Evolutionary conservation across 306 rosid genomes (phyloP).

Genomic region (Rubus parviflorus): DNA sequence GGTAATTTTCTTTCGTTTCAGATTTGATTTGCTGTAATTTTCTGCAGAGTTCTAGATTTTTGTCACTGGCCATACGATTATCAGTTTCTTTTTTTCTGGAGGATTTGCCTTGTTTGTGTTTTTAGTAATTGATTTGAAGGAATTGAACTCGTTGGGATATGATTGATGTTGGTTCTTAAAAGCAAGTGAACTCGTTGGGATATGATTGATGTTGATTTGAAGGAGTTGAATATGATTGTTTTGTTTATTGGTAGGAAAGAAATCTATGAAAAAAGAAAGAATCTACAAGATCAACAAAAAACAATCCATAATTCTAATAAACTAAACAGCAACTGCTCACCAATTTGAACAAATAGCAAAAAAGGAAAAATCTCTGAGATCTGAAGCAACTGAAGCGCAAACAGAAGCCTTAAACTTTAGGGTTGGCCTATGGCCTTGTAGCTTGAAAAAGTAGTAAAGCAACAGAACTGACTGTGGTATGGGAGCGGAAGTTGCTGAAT

Average conservation of each 20-base stretch:
- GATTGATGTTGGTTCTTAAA: background rate
- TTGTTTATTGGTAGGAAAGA: background rate
- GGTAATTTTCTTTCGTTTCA: slow-evolving; percentile 35
- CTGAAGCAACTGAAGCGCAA: background rate
- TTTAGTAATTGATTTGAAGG: background rate
- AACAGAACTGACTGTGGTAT: background rate
- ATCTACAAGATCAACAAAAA: too few species aligned
- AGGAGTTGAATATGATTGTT: too few species aligned
- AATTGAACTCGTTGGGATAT: background rate
- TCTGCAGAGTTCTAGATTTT: background rate
- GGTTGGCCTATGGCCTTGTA: background rate
- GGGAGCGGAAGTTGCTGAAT: background rate
- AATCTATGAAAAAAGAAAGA: background rate
- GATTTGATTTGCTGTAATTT: background rate
- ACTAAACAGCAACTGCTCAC: background rate
- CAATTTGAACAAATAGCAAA: background rate
- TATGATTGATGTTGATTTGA: too few species aligned
- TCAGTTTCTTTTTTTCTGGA: background rate
- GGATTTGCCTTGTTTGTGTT: background rate
- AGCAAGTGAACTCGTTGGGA: too few species aligned
- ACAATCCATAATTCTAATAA: too few species aligned
- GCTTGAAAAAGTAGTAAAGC: background rate
- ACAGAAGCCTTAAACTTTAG: background rate
- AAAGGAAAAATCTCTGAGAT: background rate
- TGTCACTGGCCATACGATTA: background rate